A percentile compares a stretch with the other conserved stretches of the same genome.
Evolutionary conservation across 2,329 filamentous ascomycete species (phyloP).

Genomic region (Calonectria pteridis): DNA sequence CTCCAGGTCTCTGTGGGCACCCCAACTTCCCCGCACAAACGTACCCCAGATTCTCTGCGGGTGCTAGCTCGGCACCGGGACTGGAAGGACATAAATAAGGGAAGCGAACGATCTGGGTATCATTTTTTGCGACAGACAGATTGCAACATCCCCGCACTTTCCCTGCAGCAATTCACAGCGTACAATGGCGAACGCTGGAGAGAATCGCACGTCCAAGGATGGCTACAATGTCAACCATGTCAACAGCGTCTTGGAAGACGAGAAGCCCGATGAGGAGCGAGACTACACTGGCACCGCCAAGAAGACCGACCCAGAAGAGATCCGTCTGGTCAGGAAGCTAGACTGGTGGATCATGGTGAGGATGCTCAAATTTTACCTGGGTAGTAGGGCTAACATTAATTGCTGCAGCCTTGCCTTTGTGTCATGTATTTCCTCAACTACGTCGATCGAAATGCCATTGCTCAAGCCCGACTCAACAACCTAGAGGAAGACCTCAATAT

Average conservation of each 20-base stretch:
- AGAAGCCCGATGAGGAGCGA: slow-evolving; percentile 36
- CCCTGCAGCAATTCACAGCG: slow-evolving; percentile 13
- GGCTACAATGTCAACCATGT: slow-evolving; percentile 36
- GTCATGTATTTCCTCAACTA: slow-evolving; percentile 60
- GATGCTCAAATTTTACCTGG: background rate
- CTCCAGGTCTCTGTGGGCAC: slow-evolving; percentile 26
- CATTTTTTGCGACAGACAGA: background rate
- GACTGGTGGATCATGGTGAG: slow-evolving; percentile 57
- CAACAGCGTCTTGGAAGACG: slow-evolving; percentile 40
- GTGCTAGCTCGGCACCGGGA: slow-evolving; percentile 21
- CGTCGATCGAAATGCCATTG: slow-evolving; percentile 60
- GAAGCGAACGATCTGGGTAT: background rate
- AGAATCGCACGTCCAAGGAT: slow-evolving; percentile 28
- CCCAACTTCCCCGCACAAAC: slow-evolving; percentile 30
- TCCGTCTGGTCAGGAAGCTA: slow-evolving; percentile 55
- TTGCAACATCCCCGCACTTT: background rate
- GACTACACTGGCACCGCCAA: slow-evolving; percentile 54
- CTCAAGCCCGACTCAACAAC: slow-evolving; percentile 60
- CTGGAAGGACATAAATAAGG: slow-evolving; percentile 10
- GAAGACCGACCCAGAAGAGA: slow-evolving; percentile 57
- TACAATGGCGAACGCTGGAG: slow-evolving; percentile 17
- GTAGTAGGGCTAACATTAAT: slow-evolving; percentile 5
- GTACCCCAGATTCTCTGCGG: slow-evolving; percentile 29
- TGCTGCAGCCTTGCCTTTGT: slow-evolving; percentile 47
- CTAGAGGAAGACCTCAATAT: slow-evolving; percentile 64